Conservation (phyloP, 192 early-diverging fungal genomes). For the Backusella circina region DNA sequence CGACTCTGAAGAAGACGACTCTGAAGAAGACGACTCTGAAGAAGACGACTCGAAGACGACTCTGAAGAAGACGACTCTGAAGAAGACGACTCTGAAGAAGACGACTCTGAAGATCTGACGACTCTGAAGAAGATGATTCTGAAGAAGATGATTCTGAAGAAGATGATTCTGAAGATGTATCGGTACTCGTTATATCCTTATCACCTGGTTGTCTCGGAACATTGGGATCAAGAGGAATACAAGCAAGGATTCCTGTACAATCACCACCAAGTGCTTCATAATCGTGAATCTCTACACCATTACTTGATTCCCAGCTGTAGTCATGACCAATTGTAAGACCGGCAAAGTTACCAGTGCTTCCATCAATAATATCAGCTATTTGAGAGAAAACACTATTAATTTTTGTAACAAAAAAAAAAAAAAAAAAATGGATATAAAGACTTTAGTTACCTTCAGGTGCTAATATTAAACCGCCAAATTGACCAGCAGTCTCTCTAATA, state of each 20-base stretch:
- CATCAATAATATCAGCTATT: not conserved
- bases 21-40: too few relatives aligned
- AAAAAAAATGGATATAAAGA: too few relatives aligned
- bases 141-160: too few relatives aligned
- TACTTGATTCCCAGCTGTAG: not conserved
- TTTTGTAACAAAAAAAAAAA: not conserved
- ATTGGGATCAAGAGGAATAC: not conserved
- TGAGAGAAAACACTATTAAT: not conserved
- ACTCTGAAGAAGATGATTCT: too few relatives aligned
- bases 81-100: too few relatives aligned
- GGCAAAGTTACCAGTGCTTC: not conserved
- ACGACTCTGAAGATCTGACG: too few relatives aligned
- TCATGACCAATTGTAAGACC: not conserved
- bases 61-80: too few relatives aligned
- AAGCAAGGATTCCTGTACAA: not conserved
- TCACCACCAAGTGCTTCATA: not conserved
- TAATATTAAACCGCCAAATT: not conserved
- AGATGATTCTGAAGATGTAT: too few relatives aligned
- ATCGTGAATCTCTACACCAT: not conserved
- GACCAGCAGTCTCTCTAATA: not conserved
- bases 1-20: too few relatives aligned
- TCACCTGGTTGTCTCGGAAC: not conserved
- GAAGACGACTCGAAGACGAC: too few relatives aligned
- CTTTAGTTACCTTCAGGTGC: not conserved
- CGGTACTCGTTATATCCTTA: not conserved